Conservation (phyloP, 208 protist genomes). For the Endotrypanum monterogeii region DNA sequence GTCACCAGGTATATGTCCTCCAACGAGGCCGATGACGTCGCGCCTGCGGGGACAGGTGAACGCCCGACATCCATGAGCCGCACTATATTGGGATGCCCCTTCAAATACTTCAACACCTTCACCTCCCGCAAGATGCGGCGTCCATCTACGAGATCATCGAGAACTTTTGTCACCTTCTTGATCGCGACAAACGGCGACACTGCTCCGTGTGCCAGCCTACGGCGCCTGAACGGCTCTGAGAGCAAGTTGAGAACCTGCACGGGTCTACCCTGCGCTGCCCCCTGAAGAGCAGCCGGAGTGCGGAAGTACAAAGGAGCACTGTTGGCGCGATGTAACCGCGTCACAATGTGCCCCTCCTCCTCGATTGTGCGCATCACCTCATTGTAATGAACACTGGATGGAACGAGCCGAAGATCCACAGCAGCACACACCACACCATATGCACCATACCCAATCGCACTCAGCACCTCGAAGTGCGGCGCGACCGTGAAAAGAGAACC, state of each 20-base stretch:
- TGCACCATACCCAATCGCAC: conserved; percentile 59
- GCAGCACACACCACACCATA: conserved; percentile 83
- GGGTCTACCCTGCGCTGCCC: conserved; percentile 2
- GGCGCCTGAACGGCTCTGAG: conserved; percentile 38
- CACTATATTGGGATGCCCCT: conserved; percentile 91
- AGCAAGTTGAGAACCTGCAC: conserved; percentile 34
- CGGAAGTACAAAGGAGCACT: conserved; percentile 26
- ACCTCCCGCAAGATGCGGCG: conserved; percentile 95
- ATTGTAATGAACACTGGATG: conserved; percentile 41
- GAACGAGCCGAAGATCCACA: conserved; percentile 50
- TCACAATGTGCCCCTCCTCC: conserved; percentile 29
- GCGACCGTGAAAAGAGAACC: conserved; percentile 65
- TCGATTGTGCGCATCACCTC: conserved; percentile 34
- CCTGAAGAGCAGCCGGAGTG: conserved; percentile 8
- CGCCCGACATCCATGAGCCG: conserved; percentile 92
- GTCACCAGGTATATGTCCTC: conserved; percentile 87
- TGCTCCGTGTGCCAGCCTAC: conserved; percentile 19
- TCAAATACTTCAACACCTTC: conserved; percentile 86
- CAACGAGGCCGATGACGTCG: conserved; percentile 37
- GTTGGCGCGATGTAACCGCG: conserved; percentile 17
- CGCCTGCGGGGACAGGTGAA: conserved; percentile 58
- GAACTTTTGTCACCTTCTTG: conserved; percentile 95
- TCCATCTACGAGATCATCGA: conserved; percentile 93
- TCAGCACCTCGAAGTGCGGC: conserved; percentile 64
- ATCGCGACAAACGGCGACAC: conserved; percentile 90